These are phyloP conservation scores for Pseudogymnoascus sp. DNA, from an alignment of 2,329 filamentous ascomycete genomes.

Conservation along the genomic window DNA sequence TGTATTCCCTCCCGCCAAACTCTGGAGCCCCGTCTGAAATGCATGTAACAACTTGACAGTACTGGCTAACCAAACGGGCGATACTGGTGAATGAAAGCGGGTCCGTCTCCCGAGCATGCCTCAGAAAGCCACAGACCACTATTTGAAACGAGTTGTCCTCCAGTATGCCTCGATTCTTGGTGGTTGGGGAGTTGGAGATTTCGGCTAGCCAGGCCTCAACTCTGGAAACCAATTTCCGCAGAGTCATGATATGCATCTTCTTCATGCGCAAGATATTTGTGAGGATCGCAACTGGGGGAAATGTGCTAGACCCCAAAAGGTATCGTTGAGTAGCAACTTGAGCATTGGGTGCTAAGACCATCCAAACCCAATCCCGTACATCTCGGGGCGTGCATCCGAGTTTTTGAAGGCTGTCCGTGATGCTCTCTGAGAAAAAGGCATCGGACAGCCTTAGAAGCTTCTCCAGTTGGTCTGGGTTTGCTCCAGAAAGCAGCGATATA, in stretches of 20 bases:
- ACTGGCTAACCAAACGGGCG: not conserved
- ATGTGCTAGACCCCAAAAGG: constrained; percentile 10
- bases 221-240: constrained; percentile 10
- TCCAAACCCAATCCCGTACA: constrained; percentile 23
- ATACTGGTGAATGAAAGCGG: not conserved
- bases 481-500: not conserved
- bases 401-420: constrained; percentile 9
- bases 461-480: not conserved
- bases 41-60: not conserved
- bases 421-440: not conserved
- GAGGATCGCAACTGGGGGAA: constrained; percentile 21
- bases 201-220: not conserved
- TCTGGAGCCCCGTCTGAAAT: not conserved
- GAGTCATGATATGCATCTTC: constrained; percentile 14
- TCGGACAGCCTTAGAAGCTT: not conserved
- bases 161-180: constrained; percentile 3
- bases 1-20: constrained; percentile 9
- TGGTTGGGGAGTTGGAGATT: not conserved
- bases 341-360: constrained; percentile 17
- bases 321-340: constrained; percentile 21
- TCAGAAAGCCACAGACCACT: constrained; percentile 20
- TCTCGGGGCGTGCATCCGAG: constrained; percentile 17
- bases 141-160: constrained; percentile 16
- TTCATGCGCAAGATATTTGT: constrained; percentile 20
- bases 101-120: constrained; percentile 19